Evolutionary conservation across 805 yeast genomes (phyloP).

Genomic region (Teunomyces funiuensis): DNA sequence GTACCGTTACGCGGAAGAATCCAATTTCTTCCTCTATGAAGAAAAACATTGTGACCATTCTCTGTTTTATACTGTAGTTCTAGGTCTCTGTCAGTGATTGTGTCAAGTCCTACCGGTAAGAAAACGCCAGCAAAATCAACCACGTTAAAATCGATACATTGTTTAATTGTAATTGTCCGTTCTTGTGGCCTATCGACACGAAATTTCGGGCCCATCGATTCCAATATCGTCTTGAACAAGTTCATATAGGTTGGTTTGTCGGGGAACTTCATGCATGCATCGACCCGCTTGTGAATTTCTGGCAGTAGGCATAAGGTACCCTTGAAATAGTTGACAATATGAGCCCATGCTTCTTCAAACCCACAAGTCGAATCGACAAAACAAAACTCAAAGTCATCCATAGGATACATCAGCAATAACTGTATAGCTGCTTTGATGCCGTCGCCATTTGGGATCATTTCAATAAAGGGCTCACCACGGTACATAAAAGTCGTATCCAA

Average conservation of each 20-base stretch:
- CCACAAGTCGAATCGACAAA: constrained; percentile 46
- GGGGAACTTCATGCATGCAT: background rate
- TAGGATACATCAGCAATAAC: constrained; percentile 44
- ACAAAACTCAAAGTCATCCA: constrained; percentile 36
- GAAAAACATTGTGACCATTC: constrained; percentile 21
- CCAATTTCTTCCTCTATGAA: constrained; percentile 27
- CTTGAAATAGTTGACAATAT: constrained; percentile 24
- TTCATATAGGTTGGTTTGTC: constrained; percentile 1
- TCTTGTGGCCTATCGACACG: constrained; percentile 6
- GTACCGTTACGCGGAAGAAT: constrained; percentile 24
- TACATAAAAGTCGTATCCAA: constrained; percentile 55
- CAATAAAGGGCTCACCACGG: constrained; percentile 49
- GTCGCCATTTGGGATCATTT: constrained; percentile 39
- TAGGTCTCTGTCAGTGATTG: constrained; percentile 15
- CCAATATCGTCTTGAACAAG: background rate
- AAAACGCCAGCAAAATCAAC: constrained; percentile 31
- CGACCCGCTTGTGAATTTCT: constrained; percentile 4
- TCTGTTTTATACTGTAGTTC: constrained; percentile 16
- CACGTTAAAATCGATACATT: constrained; percentile 38
- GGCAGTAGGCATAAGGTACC: constrained; percentile 13
- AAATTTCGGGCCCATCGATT: background rate
- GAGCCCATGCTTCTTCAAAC: constrained; percentile 54
- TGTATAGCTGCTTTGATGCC: constrained; percentile 38
- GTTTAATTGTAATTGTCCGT: constrained; percentile 28
- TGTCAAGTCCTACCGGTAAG: constrained; percentile 23